Evolutionary conservation across 192 early-diverging fungal genomes (phyloP), one percentile per base, ranked within the genome.

Genomic region (Coemansia sp.): DNA sequence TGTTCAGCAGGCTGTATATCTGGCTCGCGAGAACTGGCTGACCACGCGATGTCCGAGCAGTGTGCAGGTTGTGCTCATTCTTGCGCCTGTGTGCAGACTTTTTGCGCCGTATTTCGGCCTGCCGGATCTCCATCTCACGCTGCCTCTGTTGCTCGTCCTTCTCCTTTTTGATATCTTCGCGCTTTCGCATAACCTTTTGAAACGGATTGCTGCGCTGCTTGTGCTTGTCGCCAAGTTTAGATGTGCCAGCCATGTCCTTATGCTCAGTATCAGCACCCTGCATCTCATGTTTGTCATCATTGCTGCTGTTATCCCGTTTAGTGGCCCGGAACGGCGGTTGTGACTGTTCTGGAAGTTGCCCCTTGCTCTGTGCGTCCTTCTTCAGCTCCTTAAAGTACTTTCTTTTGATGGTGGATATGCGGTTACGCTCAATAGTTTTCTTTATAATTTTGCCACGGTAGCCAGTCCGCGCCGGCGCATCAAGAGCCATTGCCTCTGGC

Each of bases 371-470:
- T 24, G 64, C 37, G 5, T 46, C 63, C 24, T 34, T 54, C 52
- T 54, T 54, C 47, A 79, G 62, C 40, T 64, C 63, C 61, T 73
- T 79, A 48, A 67, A 79, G 53, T 68, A 79, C 57, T 73, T 79
- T 47, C 71, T 34, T 36, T 70, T 79, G 8, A 79, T 61, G 56
- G 65, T 64, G 51, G 76, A 73, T 17, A 53, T 34, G 18, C 68
- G 66, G 64, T 68, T 79, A n/a, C 76, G 66, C 63, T 79, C 76
- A 42, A 79, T 79, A 20, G 70, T 57, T 66, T 79, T 40, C 47
- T 79, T 79, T 46, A 79, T 67, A 11, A 73, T 42, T 23, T 64
- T 69, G 46, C 76, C 76, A 17, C 67, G 61, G 58, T 79, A 79
- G 14, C 59, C 58, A 50, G 24, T 60, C 55, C 68, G 71, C 48